phyloP scores from a whole-genome alignment of 1,139 yeast species.

The Taphrina wiesneri region DNA sequence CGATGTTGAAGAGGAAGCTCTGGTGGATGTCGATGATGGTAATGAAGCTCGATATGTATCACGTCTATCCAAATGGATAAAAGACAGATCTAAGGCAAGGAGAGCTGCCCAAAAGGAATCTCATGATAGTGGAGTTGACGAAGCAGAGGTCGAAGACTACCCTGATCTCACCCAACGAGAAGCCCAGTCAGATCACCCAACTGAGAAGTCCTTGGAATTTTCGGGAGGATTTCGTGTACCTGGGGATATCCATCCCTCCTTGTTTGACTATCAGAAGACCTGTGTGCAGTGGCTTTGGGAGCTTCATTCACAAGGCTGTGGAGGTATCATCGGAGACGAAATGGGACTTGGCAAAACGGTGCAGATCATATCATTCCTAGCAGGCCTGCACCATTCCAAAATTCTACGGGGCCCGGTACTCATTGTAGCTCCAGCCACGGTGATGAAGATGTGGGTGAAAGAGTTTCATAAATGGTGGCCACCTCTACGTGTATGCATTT shows the following conservation, averaged over 20 bases:
- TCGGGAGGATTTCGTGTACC: constrained; percentile 74
- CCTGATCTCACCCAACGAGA: constrained; percentile 51
- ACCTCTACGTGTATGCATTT: constrained; percentile 76
- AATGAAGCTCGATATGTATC: constrained; percentile 62
- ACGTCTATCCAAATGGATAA: constrained; percentile 63
- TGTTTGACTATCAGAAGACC: constrained; percentile 91
- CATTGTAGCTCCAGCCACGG: constrained; percentile 95
- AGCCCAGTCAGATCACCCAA: constrained; percentile 77
- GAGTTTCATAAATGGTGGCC: constrained; percentile 99
- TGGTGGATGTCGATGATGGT: constrained; percentile 64
- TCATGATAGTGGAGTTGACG: constrained; percentile 30
- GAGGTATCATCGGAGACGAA: constrained; percentile 96
- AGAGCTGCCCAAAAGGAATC: constrained; percentile 42
- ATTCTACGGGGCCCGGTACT: constrained; percentile 72
- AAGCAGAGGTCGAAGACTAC: constrained; percentile 38
- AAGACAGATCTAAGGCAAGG: constrained; percentile 42
- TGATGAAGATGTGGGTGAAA: constrained; percentile 91
- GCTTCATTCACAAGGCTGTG: constrained; percentile 77
- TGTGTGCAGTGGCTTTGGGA: constrained; percentile 78
- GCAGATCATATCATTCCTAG: constrained; percentile 84
- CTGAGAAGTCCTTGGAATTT: constrained; percentile 69
- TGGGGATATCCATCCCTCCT: constrained; percentile 82
- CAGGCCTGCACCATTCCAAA: constrained; percentile 83
- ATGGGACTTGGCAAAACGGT: constrained; percentile 98
- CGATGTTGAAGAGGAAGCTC: constrained; percentile 36